A percentile compares a stretch with the other conserved stretches of the same genome.
phyloP scores from a whole-genome alignment of 73 alveolate genomes.

The Paramecium caudatum region DNA sequence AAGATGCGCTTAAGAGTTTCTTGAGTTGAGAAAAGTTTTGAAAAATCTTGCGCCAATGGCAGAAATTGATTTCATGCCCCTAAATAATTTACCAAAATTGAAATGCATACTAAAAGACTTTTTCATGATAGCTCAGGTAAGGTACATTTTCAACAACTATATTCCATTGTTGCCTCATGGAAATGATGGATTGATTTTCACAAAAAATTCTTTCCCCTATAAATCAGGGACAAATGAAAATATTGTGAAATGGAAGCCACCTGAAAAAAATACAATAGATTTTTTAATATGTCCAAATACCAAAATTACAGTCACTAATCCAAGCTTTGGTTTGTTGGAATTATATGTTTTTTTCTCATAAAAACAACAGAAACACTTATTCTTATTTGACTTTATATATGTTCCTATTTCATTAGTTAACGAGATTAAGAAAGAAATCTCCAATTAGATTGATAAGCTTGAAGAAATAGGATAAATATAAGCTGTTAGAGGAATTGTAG shows the following conservation, averaged over 20 bases:
- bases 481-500: conserved; percentile 65
- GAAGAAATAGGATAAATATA: background rate
- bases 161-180: conserved; percentile 81
- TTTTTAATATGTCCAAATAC: conserved; percentile 68
- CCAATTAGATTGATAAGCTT: background rate
- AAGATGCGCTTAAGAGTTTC: conserved; percentile 25
- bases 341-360: conserved; percentile 43
- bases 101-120: conserved; percentile 66
- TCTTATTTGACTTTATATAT: conserved; percentile 55
- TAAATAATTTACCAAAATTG: conserved; percentile 20
- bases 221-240: conserved; percentile 86
- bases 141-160: conserved; percentile 43
- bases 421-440: background rate
- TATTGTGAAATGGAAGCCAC: conserved; percentile 88
- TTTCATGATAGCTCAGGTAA: background rate
- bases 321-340: conserved; percentile 40
- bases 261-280: conserved; percentile 83
- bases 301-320: background rate
- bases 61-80: background rate
- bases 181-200: conserved; percentile 87
- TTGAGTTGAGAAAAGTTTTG: background rate
- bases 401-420: conserved; percentile 1
- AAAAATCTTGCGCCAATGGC: background rate
- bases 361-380: background rate
- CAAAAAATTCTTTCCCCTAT: conserved; percentile 82